Base-by-base conservation (phyloP, 345 rosid genomes). In the Aquilaria yunnanensis region DNA sequence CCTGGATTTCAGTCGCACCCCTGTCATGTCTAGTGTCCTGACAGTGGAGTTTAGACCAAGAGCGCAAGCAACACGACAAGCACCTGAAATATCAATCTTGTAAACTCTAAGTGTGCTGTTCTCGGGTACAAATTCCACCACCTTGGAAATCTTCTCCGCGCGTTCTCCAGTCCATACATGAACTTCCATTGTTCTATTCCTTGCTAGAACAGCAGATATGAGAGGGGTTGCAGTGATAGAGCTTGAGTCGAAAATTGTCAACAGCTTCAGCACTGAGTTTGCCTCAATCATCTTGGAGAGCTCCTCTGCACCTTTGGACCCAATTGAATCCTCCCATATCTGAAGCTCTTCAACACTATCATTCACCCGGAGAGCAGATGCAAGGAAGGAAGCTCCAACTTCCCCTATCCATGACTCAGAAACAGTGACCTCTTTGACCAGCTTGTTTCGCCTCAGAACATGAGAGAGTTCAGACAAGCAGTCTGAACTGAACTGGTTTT, bases 251-350 rank as follows among this genome's bases (percentile, higher is more conserved):
- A 90, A 90, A 30, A 86, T 80, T 31, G 89, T 90, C 80, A 93
- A 51, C 41, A 84, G 70, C 68, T 81, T 94, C 75, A 90, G 75
- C 23, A 80, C 82, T 47, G 91, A 86, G 77, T 94, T 90, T 2
- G 69, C 81, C 82, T 94, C 93, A 48, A 94, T 94, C 99, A 94
- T 94, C 75, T 78, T 85, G 0, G 96, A 86, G 12, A 94, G 88
- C 77, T 94, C 97, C 75, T 94, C 97, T 0, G 97, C 96, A 12
- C 96, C 97, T 72, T 72, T 86, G 0, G 88, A 77, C 53, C 97
- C 96, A n/a, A 90, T 88, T 2, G 96, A 90, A 70, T 90, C 99
- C 34, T 94, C 95, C 97, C 95, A 86, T 74, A 94, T 86, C 78
- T 94, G 97, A 74, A 88, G 52, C 78, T 90, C 99, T 57, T 94